Base-by-base conservation (phyloP, 2,329 filamentous ascomycete genomes). In the Balansia obtecta region DNA sequence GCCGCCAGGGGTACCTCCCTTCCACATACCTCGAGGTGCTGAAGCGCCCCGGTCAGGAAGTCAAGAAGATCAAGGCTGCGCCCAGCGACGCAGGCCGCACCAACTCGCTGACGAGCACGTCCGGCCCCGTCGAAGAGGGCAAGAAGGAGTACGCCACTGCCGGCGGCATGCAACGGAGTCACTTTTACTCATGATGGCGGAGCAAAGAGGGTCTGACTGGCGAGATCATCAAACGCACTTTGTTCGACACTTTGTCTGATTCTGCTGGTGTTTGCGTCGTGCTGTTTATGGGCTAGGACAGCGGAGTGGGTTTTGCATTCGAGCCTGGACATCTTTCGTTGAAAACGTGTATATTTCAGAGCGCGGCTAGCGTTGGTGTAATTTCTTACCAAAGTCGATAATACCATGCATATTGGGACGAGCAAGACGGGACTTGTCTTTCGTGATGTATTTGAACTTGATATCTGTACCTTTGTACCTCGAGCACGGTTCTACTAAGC, bases 1-100 rank as follows among this genome's bases (percentile, higher is more conserved):
- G 89, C 44, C 79, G 88, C 27, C 83, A 95, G 60, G 93, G 93
- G 8, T 98, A 97, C 63, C 76, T 98, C 6, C 93, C 94, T 2
- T 82, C 85, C 1, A 90, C 89, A 1, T 98, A 96, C 62, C 77
- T 98, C 30, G 88, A 95, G 68, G 78, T 93, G 46, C 72, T 80
- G 27, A 73, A 75, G 59, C 71, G 75, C 47, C 74, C 79, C 0
- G 72, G 71, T 20, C 70, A 72, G 30, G 67, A 68, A 32, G 62
- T 76, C 11, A 75, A 76, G 55, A 71, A 74, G 46, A 77, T 80
- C 60, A 75, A 76, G 64, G 67, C 68, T 18, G 67, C 69, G 10
- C 59, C 72, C 11, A 71, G 69, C 57, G 73, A 77, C 27, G 68
- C 61, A 52, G 72, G 69, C 56, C 63, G 74, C 33, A 65, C 71